These are phyloP conservation scores for Trichoderma pleuroti DNA, from an alignment of 2,329 filamentous ascomycete species.

Conservation along the genomic window DNA sequence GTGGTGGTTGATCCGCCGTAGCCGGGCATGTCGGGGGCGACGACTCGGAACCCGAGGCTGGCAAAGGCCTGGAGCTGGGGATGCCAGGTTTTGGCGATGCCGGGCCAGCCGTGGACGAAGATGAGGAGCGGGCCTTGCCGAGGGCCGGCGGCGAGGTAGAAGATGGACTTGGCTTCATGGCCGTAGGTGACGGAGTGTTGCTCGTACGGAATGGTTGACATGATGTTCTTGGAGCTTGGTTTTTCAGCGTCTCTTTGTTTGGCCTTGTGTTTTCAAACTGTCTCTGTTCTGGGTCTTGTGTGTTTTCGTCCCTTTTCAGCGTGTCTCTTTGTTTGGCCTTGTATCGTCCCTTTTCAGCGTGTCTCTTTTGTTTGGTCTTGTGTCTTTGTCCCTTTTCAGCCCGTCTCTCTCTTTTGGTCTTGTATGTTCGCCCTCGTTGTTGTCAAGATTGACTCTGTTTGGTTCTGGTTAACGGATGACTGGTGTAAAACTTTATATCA, in stretches of 20 bases:
- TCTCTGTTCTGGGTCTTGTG: too few species aligned
- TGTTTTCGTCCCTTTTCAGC: too few species aligned
- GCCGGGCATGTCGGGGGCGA: conserved; percentile 33
- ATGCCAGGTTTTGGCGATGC: conserved; percentile 32
- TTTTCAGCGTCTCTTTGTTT: background rate
- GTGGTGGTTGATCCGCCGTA: conserved; percentile 31
- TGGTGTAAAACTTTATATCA: background rate
- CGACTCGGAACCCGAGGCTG: conserved; percentile 30
- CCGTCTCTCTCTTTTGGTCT: background rate
- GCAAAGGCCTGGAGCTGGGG: conserved; percentile 27
- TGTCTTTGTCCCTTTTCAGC: too few species aligned
- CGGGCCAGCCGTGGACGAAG: conserved; percentile 38
- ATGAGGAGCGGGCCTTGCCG: conserved; percentile 29
- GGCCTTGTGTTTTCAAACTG: too few species aligned
- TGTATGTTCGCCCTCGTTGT: background rate
- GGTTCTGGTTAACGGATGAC: background rate
- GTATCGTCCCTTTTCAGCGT: background rate
- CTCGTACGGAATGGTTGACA: conserved; percentile 1
- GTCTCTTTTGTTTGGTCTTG: too few species aligned
- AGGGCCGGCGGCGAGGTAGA: conserved; percentile 31
- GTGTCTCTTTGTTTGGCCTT: background rate
- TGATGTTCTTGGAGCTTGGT: background rate
- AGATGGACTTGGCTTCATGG: conserved; percentile 27
- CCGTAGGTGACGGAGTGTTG: conserved; percentile 21
- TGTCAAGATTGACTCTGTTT: background rate